These are phyloP conservation scores for Diaporthe sp. DNA, from an alignment of 2,329 filamentous ascomycete species.

Conservation along the genomic window DNA sequence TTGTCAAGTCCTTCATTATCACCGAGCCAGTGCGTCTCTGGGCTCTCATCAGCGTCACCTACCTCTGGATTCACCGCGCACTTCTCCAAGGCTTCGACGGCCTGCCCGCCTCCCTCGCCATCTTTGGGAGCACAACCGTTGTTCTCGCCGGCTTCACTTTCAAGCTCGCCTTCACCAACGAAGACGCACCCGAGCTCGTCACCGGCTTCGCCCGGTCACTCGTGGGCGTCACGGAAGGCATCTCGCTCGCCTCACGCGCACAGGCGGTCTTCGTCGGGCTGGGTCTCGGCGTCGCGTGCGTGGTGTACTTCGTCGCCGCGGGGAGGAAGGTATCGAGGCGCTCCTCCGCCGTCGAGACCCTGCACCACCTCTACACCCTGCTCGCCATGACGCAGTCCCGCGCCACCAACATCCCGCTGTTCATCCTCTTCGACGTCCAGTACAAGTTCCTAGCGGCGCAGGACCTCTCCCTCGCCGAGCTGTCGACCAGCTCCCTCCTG, in stretches of 20 bases:
- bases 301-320: slow-evolving; percentile 55
- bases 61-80: slow-evolving; percentile 69
- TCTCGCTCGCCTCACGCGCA: slow-evolving; percentile 63
- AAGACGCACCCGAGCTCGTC: slow-evolving; percentile 89
- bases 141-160: slow-evolving; percentile 77
- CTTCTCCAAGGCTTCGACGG: slow-evolving; percentile 58
- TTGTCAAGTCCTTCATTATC: slow-evolving; percentile 79
- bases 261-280: slow-evolving; percentile 66
- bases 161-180: slow-evolving; percentile 89
- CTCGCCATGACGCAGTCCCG: slow-evolving; percentile 90
- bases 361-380: slow-evolving; percentile 81
- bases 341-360: slow-evolving; percentile 53
- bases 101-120: slow-evolving; percentile 57
- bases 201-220: slow-evolving; percentile 58
- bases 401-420: slow-evolving; percentile 86
- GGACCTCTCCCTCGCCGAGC: slow-evolving; percentile 66
- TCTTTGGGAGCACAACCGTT: slow-evolving; percentile 58
- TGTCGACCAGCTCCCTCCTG: slow-evolving; percentile 79
- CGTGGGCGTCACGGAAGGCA: slow-evolving; percentile 56
- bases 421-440: slow-evolving; percentile 79
- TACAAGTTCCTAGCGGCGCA: slow-evolving; percentile 63
- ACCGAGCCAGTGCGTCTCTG: slow-evolving; percentile 79
- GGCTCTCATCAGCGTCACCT: slow-evolving; percentile 78
- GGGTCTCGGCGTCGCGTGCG: slow-evolving; percentile 53
- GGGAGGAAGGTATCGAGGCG: slow-evolving; percentile 45